A percentile compares a stretch with the other conserved stretches of the same genome.
These are phyloP conservation scores for Kodamaea jinghongensis DNA, from an alignment of 805 yeast genomes.

Conservation along the genomic window DNA sequence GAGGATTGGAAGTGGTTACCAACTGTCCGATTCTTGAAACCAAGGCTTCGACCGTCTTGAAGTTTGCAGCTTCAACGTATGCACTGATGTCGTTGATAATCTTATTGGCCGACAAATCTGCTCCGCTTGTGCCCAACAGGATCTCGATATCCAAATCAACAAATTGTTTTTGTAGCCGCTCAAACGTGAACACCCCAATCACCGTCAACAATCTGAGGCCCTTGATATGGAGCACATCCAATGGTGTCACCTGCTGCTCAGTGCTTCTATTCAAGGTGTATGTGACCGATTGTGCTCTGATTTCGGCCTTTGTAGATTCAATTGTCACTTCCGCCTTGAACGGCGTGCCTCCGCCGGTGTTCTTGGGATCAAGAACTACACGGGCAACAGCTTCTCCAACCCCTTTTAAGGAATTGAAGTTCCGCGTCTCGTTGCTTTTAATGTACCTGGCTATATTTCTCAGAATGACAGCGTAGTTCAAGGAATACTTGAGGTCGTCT, in stretches of 20 bases:
- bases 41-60: constrained; percentile 91
- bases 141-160: constrained; percentile 57
- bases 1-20: constrained; percentile 40
- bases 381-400: constrained; percentile 49
- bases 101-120: constrained; percentile 14
- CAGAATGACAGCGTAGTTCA: constrained; percentile 85
- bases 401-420: constrained; percentile 42
- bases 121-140: constrained; percentile 14
- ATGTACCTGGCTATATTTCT: constrained; percentile 58
- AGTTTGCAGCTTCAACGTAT: constrained; percentile 75
- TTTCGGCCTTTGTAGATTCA: constrained; percentile 52
- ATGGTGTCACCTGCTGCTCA: constrained; percentile 9
- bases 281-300: constrained; percentile 52
- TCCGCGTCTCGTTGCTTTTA: constrained; percentile 36
- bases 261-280: constrained; percentile 36
- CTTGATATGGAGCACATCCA: constrained; percentile 38
- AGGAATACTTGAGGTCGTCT: constrained; percentile 78
- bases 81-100: constrained; percentile 48
- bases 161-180: constrained; percentile 76
- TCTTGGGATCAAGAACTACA: constrained; percentile 42
- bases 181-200: constrained; percentile 94
- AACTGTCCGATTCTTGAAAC: constrained; percentile 68
- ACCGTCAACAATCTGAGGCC: constrained; percentile 63
- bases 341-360: constrained; percentile 43
- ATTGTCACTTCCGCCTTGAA: constrained; percentile 33